phyloP scores from a whole-genome alignment of 306 rosid species.

The Castanea sativa region DNA sequence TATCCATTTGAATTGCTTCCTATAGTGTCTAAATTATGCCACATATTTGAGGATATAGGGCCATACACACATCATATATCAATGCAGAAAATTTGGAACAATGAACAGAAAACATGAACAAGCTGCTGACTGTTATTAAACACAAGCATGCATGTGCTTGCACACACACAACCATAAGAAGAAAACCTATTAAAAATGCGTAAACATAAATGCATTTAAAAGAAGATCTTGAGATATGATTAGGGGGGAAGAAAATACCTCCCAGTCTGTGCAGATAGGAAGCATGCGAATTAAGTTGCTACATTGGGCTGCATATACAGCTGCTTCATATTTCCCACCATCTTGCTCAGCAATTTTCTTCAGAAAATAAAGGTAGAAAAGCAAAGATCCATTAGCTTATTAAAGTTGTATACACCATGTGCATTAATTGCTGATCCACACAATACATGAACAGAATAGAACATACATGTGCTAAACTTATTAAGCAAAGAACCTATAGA shows the following conservation, averaged over 20 bases:
- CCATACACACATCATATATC: too few relatives aligned
- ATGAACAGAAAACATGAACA: background rate
- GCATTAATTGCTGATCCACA: constrained; percentile 14
- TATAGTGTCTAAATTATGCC: too few relatives aligned
- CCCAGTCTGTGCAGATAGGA: constrained; percentile 95
- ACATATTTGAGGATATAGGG: too few relatives aligned
- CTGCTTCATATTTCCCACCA: constrained; percentile 94
- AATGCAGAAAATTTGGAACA: background rate
- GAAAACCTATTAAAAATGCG: background rate
- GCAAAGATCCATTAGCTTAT: constrained; percentile 9
- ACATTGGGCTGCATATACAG: constrained; percentile 84
- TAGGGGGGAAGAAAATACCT: constrained; percentile 47
- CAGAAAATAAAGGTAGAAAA: constrained; percentile 22
- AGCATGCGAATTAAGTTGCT: constrained; percentile 86
- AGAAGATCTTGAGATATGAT: constrained; percentile 6
- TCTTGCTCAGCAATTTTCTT: constrained; percentile 91
- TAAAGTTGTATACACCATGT: background rate
- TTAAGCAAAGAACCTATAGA: background rate
- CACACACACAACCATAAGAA: background rate
- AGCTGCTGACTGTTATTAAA: constrained; percentile 5
- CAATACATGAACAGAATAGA: background rate
- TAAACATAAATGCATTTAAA: constrained; percentile 7
- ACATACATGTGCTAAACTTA: background rate
- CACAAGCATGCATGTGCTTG: background rate
- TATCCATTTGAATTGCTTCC: too few relatives aligned